Conservation (phyloP, 495 filamentous ascomycete genomes). For the Hypoxylon lienhwacheense region DNA sequence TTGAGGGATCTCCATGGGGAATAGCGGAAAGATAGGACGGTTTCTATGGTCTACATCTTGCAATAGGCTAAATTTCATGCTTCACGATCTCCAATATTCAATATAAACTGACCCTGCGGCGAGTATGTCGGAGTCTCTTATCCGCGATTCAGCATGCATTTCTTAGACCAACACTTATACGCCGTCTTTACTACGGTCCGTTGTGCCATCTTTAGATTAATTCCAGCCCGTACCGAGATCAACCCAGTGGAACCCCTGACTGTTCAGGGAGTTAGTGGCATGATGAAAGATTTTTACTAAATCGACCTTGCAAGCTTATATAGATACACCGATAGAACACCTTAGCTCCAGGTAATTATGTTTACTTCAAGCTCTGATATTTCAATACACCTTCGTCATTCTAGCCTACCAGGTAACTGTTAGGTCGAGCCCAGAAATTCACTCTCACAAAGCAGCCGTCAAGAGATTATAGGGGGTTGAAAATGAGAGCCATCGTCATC, state of each 20-base stretch:
- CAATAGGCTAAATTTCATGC: slow-evolving; percentile 37
- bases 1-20: slow-evolving; percentile 14
- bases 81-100: slow-evolving; percentile 7
- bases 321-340: slow-evolving; percentile 12
- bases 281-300: not conserved
- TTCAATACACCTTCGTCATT: too few relatives aligned
- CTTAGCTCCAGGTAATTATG: not conserved
- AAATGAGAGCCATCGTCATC: slow-evolving; percentile 34
- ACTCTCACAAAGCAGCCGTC: not conserved
- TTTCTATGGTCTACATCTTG: slow-evolving; percentile 2
- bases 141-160: slow-evolving; percentile 26
- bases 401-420: not conserved
- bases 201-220: slow-evolving; percentile 28
- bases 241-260: slow-evolving; percentile 8
- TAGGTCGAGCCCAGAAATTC: not conserved
- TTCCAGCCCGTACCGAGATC: slow-evolving; percentile 19
- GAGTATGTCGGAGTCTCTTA: slow-evolving; percentile 26
- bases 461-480: not conserved
- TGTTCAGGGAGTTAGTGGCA: slow-evolving; percentile 9
- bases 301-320: slow-evolving; percentile 1
- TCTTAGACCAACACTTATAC: slow-evolving; percentile 3
- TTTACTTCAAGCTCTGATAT: not conserved
- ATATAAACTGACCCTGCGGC: slow-evolving; percentile 22
- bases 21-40: slow-evolving; percentile 9
- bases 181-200: slow-evolving; percentile 19